These are phyloP conservation scores for Fonticula alba DNA, from an alignment of 78 protist species.

Conservation along the genomic window DNA sequence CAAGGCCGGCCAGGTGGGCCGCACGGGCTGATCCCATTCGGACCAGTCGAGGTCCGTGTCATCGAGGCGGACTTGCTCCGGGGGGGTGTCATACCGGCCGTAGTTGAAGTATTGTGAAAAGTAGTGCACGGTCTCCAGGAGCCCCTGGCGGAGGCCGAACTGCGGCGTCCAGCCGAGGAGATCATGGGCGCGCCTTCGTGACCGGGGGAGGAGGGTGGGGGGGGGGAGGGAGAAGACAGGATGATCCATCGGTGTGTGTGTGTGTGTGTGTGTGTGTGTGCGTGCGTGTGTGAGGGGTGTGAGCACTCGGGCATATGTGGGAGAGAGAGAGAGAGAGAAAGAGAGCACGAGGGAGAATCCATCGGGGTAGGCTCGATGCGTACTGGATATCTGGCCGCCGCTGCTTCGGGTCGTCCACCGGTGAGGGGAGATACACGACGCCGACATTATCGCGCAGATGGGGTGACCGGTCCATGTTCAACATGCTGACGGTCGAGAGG, in stretches of 20 bases:
- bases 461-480: neutral
- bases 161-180: no score
- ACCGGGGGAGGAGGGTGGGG: no score
- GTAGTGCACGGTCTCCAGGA: no score
- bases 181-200: no score
- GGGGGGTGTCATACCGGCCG: no score
- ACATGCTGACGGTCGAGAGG: neutral
- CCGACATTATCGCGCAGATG: neutral
- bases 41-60: no score
- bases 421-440: constrained; percentile 4
- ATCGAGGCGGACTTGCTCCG: no score
- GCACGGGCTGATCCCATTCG: no score
- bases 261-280: neutral
- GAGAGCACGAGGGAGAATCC: neutral
- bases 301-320: neutral
- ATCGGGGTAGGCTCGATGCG: constrained; percentile 6
- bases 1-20: no score
- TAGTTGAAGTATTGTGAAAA: no score
- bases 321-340: neutral
- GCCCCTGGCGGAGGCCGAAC: no score
- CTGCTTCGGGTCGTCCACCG: constrained; percentile 39
- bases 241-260: neutral
- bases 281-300: neutral
- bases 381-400: constrained; percentile 34
- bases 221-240: neutral